These are phyloP conservation scores for Colletotrichum sansevieriae DNA, from an alignment of 2,329 filamentous ascomycete species.

Conservation along the genomic window DNA sequence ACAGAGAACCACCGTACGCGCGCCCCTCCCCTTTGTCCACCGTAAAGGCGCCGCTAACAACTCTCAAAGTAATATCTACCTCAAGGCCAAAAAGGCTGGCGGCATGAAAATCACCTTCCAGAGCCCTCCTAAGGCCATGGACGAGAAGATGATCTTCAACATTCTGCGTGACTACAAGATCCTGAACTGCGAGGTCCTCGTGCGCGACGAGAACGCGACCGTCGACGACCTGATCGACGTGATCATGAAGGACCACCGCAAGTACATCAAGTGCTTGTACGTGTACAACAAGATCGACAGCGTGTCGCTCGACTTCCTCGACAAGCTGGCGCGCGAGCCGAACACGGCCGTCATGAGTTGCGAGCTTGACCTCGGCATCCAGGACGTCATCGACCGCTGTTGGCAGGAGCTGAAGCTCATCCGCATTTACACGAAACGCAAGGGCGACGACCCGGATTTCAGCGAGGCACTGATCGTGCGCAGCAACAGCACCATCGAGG, in stretches of 20 bases:
- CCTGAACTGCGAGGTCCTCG: constrained; percentile 94
- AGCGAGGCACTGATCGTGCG: constrained; percentile 93
- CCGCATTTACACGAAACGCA: constrained; percentile 95
- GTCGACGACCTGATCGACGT: constrained; percentile 99
- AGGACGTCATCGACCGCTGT: constrained; percentile 93
- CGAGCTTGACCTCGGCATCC: constrained; percentile 92
- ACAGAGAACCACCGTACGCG: constrained; percentile 86
- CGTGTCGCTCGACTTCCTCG: constrained; percentile 92
- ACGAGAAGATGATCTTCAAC: constrained; percentile 98
- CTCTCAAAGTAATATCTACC: constrained; percentile 85
- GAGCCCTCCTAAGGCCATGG: constrained; percentile 86
- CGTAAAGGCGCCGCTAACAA: constrained; percentile 1
- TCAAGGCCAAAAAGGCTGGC: constrained; percentile 94
- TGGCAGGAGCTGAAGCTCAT: constrained; percentile 95
- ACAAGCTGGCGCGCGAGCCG: constrained; percentile 91
- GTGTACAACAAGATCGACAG: constrained; percentile 99
- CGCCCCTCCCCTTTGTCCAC: neutral
- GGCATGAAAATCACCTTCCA: constrained; percentile 99
- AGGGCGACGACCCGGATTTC: constrained; percentile 91
- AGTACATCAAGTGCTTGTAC: constrained; percentile 95
- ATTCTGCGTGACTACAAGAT: constrained; percentile 99
- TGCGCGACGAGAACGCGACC: constrained; percentile 94
- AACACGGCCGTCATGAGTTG: constrained; percentile 98
- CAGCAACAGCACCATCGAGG: constrained; percentile 88
- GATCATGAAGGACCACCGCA: constrained; percentile 98